Percentiles rank a stretch among this genome's conserved stretches.
Conservation (phyloP, 1,139 yeast species). For the Candida frijolesensis region DNA sequence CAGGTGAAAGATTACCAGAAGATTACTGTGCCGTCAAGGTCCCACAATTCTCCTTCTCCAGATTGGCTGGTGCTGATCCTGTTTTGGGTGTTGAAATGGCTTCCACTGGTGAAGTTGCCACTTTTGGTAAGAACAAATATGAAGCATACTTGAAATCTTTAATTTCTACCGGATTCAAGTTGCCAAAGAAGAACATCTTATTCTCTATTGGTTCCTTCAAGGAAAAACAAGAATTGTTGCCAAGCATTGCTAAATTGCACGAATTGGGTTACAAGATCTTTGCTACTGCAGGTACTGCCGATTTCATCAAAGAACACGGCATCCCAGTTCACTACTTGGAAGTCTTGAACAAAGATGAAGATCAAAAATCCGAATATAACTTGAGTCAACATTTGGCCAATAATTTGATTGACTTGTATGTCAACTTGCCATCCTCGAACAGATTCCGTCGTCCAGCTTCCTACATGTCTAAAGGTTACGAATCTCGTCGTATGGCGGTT, state of each 20-base stretch:
- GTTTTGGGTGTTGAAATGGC: slow-evolving; percentile 99
- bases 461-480: slow-evolving; percentile 96
- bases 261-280: slow-evolving; percentile 87
- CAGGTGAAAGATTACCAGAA: slow-evolving; percentile 83
- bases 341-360: slow-evolving; percentile 72
- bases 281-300: slow-evolving; percentile 99
- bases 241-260: slow-evolving; percentile 78
- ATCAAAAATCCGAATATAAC: slow-evolving; percentile 90
- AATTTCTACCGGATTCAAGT: slow-evolving; percentile 90
- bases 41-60: slow-evolving; percentile 96
- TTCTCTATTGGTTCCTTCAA: slow-evolving; percentile 97
- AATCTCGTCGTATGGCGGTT: slow-evolving; percentile 99
- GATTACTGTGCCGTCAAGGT: slow-evolving; percentile 93
- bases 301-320: slow-evolving; percentile 92
- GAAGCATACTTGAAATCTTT: slow-evolving; percentile 96
- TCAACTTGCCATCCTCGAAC: slow-evolving; percentile 95
- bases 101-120: slow-evolving; percentile 98
- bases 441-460: slow-evolving; percentile 98
- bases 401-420: slow-evolving; percentile 92
- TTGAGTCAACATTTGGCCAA: slow-evolving; percentile 95
- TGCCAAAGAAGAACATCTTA: slow-evolving; percentile 93
- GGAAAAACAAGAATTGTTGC: slow-evolving; percentile 91
- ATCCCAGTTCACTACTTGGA: slow-evolving; percentile 95
- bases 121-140: slow-evolving; percentile 93
- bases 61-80: slow-evolving; percentile 99